Conservation (phyloP, 331 rosid species). For the Dryas integrifolia region DNA sequence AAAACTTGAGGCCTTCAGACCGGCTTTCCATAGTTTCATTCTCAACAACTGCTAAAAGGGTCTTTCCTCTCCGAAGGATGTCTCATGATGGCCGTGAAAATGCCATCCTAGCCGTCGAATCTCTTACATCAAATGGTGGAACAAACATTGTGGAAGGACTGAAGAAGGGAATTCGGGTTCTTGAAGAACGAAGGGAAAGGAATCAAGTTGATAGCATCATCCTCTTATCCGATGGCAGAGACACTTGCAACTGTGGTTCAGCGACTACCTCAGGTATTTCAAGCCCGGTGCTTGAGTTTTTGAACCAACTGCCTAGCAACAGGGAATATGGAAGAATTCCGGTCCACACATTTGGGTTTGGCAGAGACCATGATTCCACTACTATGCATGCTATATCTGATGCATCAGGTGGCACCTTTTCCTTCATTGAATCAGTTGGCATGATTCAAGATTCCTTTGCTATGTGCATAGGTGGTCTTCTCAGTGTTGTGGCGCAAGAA, state of each 20-base stretch:
- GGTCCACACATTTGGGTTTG: slow-evolving; percentile 19
- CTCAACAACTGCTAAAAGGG: not conserved
- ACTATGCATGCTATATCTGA: slow-evolving; percentile 21
- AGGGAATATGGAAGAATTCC: not conserved
- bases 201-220: slow-evolving; percentile 14
- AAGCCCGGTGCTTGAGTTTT: not conserved
- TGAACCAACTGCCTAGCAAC: slow-evolving; percentile 9
- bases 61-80: slow-evolving; percentile 10
- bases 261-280: not conserved
- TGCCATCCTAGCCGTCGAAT: not conserved
- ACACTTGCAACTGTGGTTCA: not conserved
- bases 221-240: slow-evolving; percentile 16
- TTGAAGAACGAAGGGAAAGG: slow-evolving; percentile 7
- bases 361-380: slow-evolving; percentile 7
- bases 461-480: slow-evolving; percentile 23
- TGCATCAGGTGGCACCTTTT: slow-evolving; percentile 17
- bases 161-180: slow-evolving; percentile 11
- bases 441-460: slow-evolving; percentile 21
- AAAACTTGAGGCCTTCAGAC: slow-evolving; percentile 10
- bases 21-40: slow-evolving; percentile 10
- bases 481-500: slow-evolving; percentile 23
- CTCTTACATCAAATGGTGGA: slow-evolving; percentile 6
- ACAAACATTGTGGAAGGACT: slow-evolving; percentile 16
- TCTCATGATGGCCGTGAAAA: not conserved
- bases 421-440: slow-evolving; percentile 13